Percentiles rank a stretch among this genome's conserved stretches.
phyloP scores from a whole-genome alignment of 208 protist genomes.

The Tritrichomonas foetus region DNA sequence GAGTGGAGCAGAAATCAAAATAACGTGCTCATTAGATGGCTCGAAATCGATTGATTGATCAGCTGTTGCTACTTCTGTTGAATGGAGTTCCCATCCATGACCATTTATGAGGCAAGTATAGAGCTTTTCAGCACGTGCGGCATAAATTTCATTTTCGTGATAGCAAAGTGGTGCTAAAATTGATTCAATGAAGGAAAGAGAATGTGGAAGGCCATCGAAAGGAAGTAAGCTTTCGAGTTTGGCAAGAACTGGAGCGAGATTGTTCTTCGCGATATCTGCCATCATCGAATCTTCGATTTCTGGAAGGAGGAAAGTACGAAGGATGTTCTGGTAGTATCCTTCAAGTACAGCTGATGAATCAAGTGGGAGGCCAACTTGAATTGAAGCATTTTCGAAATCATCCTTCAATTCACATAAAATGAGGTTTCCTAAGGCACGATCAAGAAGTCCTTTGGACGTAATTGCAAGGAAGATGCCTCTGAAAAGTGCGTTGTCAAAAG shows the following conservation, averaged over 20 bases:
- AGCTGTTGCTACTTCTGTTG: not conserved
- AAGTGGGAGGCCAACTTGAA: not conserved
- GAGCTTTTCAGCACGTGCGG: not conserved
- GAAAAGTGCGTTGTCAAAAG: not conserved
- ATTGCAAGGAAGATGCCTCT: not conserved
- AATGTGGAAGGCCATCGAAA: not conserved
- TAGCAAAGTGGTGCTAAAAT: slow-evolving; percentile 33
- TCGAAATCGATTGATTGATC: not conserved
- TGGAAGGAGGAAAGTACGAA: not conserved
- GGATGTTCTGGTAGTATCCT: not conserved
- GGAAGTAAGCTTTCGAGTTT: not conserved
- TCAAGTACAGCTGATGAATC: not conserved
- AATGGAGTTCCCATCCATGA: not conserved
- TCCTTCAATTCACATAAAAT: not conserved
- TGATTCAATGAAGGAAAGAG: not conserved
- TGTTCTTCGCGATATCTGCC: not conserved
- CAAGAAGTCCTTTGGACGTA: not conserved
- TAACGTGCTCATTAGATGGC: not conserved
- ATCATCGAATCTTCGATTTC: not conserved
- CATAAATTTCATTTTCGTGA: not conserved
- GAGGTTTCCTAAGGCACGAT: not conserved
- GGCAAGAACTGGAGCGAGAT: not conserved
- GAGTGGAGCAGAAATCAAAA: not conserved
- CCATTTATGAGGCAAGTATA: not conserved
- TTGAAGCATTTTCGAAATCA: not conserved